These are phyloP conservation scores for Candida sanyaensis DNA, from an alignment of 1,139 yeast genomes.

Conservation along the genomic window DNA sequence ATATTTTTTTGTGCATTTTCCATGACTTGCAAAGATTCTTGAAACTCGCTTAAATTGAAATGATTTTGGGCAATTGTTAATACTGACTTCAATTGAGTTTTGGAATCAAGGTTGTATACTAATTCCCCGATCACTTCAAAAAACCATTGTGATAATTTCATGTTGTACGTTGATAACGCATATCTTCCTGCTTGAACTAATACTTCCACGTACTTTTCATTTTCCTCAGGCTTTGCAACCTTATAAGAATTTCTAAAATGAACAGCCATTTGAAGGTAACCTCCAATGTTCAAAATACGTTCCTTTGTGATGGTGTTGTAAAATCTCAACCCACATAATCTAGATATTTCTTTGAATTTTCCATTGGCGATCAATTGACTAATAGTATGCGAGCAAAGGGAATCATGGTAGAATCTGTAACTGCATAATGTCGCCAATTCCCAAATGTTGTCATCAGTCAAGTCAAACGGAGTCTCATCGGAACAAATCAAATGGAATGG, in stretches of 20 bases:
- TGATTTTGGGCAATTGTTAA: slow-evolving; percentile 37
- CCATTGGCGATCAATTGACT: slow-evolving; percentile 24
- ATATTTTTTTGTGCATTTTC: slow-evolving; percentile 23
- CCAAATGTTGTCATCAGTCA: slow-evolving; percentile 37
- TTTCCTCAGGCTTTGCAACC: slow-evolving; percentile 27
- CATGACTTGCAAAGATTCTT: slow-evolving; percentile 30
- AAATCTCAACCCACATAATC: slow-evolving; percentile 45
- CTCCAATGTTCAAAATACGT: slow-evolving; percentile 20
- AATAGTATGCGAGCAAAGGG: slow-evolving; percentile 29
- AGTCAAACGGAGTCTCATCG: slow-evolving; percentile 35
- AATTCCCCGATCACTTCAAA: slow-evolving; percentile 32
- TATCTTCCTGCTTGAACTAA: slow-evolving; percentile 39
- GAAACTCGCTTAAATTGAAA: slow-evolving; percentile 27
- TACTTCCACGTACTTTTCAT: slow-evolving; percentile 29
- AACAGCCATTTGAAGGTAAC: slow-evolving; percentile 34
- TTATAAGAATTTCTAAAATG: slow-evolving; percentile 33
- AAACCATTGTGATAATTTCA: slow-evolving; percentile 30
- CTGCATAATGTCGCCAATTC: slow-evolving; percentile 35
- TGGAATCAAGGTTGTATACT: slow-evolving; percentile 20
- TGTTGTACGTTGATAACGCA: slow-evolving; percentile 37
- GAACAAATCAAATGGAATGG: slow-evolving; percentile 44
- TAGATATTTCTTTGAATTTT: slow-evolving; percentile 36
- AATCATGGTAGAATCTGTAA: slow-evolving; percentile 40
- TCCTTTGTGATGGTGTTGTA: slow-evolving; percentile 27
- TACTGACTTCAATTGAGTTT: slow-evolving; percentile 24